Base-by-base conservation (phyloP, 805 yeast species). In the Teunomyces aglyptinius region DNA sequence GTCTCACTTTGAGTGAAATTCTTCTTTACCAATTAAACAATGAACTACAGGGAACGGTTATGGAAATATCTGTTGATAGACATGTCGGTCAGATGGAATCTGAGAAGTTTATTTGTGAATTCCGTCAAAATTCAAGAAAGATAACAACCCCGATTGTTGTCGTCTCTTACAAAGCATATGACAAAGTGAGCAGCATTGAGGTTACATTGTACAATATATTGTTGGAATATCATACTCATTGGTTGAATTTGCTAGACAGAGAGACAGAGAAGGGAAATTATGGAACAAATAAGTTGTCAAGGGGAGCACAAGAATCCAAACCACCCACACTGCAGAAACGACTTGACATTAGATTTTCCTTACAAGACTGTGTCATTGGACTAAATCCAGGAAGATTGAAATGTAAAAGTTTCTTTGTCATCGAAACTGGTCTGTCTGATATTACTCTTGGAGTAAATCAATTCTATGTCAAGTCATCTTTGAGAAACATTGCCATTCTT, bases 331-430 rank as follows among this genome's bases (percentile, higher is more conserved):
- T 41, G 3, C 31, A 24, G 15, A 46, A 41, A 26, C 49, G 53
- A 19, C 49, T 59, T 8, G 74, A 70, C 35, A 45, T 69, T 18
- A 55, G 69, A 33, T 47, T 75, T 24, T 57, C 65, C 1, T 57
- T 81, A 19, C 58, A 75, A 10, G 86, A 86, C 48, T 77, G 85
- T 48, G 70, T 80, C 0, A 49, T 89, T 28, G 86, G 86, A 0
- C 57, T 89, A 20, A 76, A 71, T 22, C 96, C 97, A 0, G 79
- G 80, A 6, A 64, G 83, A 45, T 59, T 89, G 13, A 54, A 57
- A 0, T 73, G 85, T n/a, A 81, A 82, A 49, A 75, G 82, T 0
- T 62, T 72, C 5, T 43, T 88, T 5, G 65, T 78, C 1, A 48
- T 86, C 0, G 70, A 75, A 10, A 76, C 76, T 45, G 90, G 87